These are phyloP conservation scores for Uronychia setigera DNA, from an alignment of 73 alveolate species.

Conservation along the genomic window DNA sequence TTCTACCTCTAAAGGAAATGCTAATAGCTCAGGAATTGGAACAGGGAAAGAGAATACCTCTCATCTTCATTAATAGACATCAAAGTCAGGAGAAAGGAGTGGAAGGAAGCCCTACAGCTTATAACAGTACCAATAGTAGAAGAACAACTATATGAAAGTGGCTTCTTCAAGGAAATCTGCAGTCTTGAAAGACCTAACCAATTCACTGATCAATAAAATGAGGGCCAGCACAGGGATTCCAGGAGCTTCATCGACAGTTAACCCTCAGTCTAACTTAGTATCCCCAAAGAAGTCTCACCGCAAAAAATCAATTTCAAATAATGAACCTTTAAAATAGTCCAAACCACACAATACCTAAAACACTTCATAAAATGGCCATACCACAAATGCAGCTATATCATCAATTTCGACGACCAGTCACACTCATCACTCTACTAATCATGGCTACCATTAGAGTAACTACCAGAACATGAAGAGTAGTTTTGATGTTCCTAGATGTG, in stretches of 20 bases:
- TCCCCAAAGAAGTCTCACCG: not conserved
- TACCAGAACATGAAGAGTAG: too few relatives aligned
- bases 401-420: not conserved
- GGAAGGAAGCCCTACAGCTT: not conserved
- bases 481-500: not conserved
- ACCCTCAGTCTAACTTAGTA: not conserved
- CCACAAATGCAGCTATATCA: not conserved
- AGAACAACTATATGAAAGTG: not conserved
- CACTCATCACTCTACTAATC: too few relatives aligned
- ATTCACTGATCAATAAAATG: not conserved
- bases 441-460: too few relatives aligned
- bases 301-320: not conserved
- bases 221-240: not conserved
- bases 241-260: not conserved
- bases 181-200: not conserved
- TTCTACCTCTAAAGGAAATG: too few relatives aligned
- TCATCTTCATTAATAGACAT: too few relatives aligned
- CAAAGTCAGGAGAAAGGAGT: not conserved
- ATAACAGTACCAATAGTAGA: not conserved
- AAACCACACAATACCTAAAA: not conserved
- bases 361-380: not conserved
- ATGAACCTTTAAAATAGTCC: not conserved
- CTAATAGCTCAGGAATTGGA: not conserved
- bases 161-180: not conserved
- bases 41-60: not conserved